These are phyloP conservation scores for Wickerhamomyces rabaulensis DNA, from an alignment of 805 yeast species.

Conservation along the genomic window DNA sequence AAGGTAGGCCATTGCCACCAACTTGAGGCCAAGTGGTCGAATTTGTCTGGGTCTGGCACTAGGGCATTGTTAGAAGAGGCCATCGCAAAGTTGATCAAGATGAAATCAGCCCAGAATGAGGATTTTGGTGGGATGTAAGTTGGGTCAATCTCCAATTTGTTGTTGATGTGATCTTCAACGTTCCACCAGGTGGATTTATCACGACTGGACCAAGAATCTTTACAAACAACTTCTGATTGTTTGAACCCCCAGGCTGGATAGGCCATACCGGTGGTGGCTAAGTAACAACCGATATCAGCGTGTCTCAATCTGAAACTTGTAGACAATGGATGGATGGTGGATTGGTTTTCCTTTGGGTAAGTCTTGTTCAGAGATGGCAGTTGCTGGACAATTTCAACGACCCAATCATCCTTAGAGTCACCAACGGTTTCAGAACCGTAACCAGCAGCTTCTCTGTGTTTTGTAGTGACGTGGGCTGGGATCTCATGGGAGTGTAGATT, in stretches of 20 bases:
- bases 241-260: constrained; percentile 83
- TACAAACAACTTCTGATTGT: constrained; percentile 78
- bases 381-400: constrained; percentile 74
- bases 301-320: constrained; percentile 67
- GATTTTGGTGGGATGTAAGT: constrained; percentile 57
- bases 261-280: constrained; percentile 65
- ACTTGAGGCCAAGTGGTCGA: constrained; percentile 61
- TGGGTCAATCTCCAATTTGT: constrained; percentile 48
- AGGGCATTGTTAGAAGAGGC: constrained; percentile 81
- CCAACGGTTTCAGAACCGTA: constrained; percentile 71
- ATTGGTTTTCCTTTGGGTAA: constrained; percentile 44
- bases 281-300: constrained; percentile 62
- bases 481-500: constrained; percentile 72
- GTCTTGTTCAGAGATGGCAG: constrained; percentile 25
- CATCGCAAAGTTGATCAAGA: constrained; percentile 76
- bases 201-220: constrained; percentile 44
- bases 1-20: constrained; percentile 89
- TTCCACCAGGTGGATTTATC: constrained; percentile 91
- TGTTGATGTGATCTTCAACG: constrained; percentile 65
- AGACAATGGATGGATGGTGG: constrained; percentile 66
- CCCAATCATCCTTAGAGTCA: constrained; percentile 87
- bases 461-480: constrained; percentile 59
- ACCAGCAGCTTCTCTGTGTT: constrained; percentile 80
- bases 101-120: constrained; percentile 66
- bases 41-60: constrained; percentile 69